A percentile compares a stretch with the other conserved stretches of the same genome.
These are phyloP conservation scores for Amaranthus hypochondriacus DNA, from an alignment of 148 eudicot species.

Conservation along the genomic window DNA sequence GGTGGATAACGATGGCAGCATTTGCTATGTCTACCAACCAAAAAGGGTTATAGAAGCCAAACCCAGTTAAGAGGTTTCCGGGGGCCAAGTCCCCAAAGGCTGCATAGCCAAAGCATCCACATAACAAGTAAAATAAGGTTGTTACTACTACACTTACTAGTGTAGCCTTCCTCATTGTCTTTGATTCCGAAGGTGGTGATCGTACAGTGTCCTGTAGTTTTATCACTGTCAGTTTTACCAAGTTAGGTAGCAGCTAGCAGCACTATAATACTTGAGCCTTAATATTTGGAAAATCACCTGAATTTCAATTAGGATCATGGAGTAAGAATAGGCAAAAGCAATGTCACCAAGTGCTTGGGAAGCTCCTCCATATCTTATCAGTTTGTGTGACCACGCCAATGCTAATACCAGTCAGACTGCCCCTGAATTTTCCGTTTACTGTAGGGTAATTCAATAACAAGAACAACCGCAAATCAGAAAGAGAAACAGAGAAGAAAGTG, in stretches of 20 bases:
- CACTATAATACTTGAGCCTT: neutral
- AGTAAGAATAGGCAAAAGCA: slow-evolving; percentile 75
- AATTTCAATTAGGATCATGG: slow-evolving; percentile 64
- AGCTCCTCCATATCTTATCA: slow-evolving; percentile 60
- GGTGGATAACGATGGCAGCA: slow-evolving; percentile 46
- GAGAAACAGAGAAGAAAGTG: neutral
- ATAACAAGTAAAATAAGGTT: slow-evolving; percentile 46
- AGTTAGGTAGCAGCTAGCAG: neutral
- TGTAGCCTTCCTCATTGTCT: slow-evolving; percentile 51
- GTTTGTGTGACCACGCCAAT: slow-evolving; percentile 45
- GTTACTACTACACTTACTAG: slow-evolving; percentile 42
- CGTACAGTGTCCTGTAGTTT: slow-evolving; percentile 34
- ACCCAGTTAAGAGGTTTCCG: slow-evolving; percentile 51
- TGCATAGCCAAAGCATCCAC: slow-evolving; percentile 56
- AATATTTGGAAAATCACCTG: slow-evolving; percentile 25
- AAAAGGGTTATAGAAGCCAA: slow-evolving; percentile 60
- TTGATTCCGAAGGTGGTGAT: slow-evolving; percentile 49
- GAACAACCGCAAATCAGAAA: slow-evolving; percentile 2
- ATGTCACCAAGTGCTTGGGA: slow-evolving; percentile 74
- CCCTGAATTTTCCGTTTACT: slow-evolving; percentile 26
- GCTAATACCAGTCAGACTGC: slow-evolving; percentile 48
- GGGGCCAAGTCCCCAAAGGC: slow-evolving; percentile 50
- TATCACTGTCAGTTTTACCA: too few species aligned
- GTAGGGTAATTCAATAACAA: slow-evolving; percentile 7
- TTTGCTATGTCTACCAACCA: slow-evolving; percentile 60